A percentile compares a stretch with the other conserved stretches of the same genome.
These are phyloP conservation scores for Trichoderma sp. DNA, from an alignment of 2,329 filamentous ascomycete species.

Conservation along the genomic window DNA sequence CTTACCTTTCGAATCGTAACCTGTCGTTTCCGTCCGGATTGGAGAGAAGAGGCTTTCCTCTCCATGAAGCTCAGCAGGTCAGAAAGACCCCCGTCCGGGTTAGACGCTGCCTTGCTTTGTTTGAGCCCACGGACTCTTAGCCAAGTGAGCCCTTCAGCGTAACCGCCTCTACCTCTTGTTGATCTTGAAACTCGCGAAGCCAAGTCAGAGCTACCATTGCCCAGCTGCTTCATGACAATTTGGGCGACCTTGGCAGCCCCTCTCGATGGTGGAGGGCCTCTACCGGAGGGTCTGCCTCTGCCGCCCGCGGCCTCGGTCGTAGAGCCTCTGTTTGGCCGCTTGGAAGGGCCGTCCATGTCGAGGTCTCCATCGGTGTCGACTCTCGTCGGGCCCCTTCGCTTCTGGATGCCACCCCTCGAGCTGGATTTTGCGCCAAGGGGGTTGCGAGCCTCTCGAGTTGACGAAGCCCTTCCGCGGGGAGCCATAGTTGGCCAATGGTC, in stretches of 20 bases:
- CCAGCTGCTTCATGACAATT: slow-evolving; percentile 49
- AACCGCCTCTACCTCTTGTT: slow-evolving; percentile 33
- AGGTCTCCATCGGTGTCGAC: slow-evolving; percentile 61
- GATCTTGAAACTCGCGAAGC: slow-evolving; percentile 42
- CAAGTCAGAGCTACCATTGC: slow-evolving; percentile 40
- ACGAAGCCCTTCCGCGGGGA: slow-evolving; percentile 38
- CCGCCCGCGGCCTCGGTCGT: slow-evolving; percentile 36
- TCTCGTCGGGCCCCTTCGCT: slow-evolving; percentile 44
- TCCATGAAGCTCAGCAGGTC: slow-evolving; percentile 70
- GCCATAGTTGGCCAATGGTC: slow-evolving; percentile 36
- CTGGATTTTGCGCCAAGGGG: slow-evolving; percentile 38
- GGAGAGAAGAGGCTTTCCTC: slow-evolving; percentile 64
- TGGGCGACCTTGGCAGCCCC: slow-evolving; percentile 46
- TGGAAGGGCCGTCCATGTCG: slow-evolving; percentile 54
- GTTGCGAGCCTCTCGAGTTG: slow-evolving; percentile 40
- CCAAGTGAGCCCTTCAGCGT: slow-evolving; percentile 36
- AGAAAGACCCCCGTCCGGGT: slow-evolving; percentile 67
- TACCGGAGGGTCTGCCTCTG: slow-evolving; percentile 39
- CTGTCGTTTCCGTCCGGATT: slow-evolving; percentile 48
- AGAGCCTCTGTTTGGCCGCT: slow-evolving; percentile 41
- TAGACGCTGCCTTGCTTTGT: slow-evolving; percentile 67
- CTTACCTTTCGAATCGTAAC: slow-evolving; percentile 79
- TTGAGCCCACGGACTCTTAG: slow-evolving; percentile 64
- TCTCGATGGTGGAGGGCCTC: slow-evolving; percentile 34
- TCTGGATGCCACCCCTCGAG: slow-evolving; percentile 53